Conservation (phyloP, 495 filamentous ascomycete species). For the Aspergillus ellipticus region DNA sequence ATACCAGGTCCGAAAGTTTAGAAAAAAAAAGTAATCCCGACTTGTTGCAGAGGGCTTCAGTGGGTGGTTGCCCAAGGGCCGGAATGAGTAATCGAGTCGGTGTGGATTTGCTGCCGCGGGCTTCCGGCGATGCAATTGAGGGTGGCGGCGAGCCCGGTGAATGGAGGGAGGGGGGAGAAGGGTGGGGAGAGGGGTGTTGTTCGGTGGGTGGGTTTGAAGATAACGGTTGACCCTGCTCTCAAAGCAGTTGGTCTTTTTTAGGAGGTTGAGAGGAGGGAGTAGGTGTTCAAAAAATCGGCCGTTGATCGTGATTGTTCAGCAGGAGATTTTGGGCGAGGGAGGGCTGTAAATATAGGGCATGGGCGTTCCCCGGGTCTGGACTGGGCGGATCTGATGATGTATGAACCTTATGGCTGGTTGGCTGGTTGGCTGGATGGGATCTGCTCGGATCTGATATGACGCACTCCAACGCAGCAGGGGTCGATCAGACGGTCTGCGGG, state of each 20-base stretch:
- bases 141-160: neutral
- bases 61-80: slow-evolving; percentile 1
- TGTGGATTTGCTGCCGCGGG: slow-evolving; percentile 10
- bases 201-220: neutral
- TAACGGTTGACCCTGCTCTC: neutral
- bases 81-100: slow-evolving; percentile 4
- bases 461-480: neutral
- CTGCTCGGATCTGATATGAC: neutral
- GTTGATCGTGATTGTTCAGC: neutral
- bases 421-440: too few relatives aligned
- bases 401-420: neutral
- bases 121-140: slow-evolving; percentile 14
- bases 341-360: neutral
- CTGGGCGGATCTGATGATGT: neutral
- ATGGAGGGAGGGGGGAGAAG: neutral
- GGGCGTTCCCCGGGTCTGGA: neutral
- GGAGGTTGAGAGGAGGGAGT: too few relatives aligned
- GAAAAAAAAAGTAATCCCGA: too few relatives aligned
- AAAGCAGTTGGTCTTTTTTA: neutral
- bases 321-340: neutral
- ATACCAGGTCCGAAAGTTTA: too few relatives aligned
- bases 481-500: neutral
- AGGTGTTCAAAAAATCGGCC: neutral
- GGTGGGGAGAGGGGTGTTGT: neutral
- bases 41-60: neutral